phyloP scores from a whole-genome alignment of 2,329 filamentous ascomycete species.

The Rachicladosporium sp. region DNA sequence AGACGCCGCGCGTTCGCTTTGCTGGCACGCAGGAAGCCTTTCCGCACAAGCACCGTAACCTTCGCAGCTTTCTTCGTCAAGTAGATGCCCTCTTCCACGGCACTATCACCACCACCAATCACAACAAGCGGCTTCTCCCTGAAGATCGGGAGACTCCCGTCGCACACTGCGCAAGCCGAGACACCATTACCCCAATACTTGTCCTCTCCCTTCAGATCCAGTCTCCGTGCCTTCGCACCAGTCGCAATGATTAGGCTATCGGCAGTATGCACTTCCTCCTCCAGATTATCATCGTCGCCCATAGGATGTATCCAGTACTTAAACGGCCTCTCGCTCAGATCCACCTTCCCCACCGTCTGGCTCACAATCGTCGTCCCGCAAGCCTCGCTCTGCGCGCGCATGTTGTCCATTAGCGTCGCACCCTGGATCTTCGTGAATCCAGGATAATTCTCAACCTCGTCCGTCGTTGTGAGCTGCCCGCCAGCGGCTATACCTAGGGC shows the following conservation, averaged over 20 bases:
- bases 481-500: conserved; percentile 93
- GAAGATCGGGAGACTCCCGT: conserved; percentile 95
- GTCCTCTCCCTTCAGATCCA: conserved; percentile 77
- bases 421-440: conserved; percentile 90
- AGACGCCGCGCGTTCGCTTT: conserved; percentile 86
- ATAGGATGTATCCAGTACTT: conserved; percentile 63
- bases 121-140: conserved; percentile 90
- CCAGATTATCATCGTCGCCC: conserved; percentile 65
- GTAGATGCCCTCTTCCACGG: conserved; percentile 94
- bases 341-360: conserved; percentile 82
- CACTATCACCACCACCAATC: conserved; percentile 92
- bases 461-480: conserved; percentile 94
- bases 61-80: conserved; percentile 94
- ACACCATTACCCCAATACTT: conserved; percentile 97
- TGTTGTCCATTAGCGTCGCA: conserved; percentile 81
- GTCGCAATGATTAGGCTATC: conserved; percentile 91
- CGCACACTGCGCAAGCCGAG: conserved; percentile 92
- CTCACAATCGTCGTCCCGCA: conserved; percentile 90
- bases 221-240: conserved; percentile 76
- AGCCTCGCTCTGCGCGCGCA: conserved; percentile 79
- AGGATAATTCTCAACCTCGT: conserved; percentile 96
- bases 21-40: conserved; percentile 73
- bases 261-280: conserved; percentile 65
- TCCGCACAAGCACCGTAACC: conserved; percentile 85
- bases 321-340: conserved; percentile 75